These are phyloP conservation scores for Pestalotiopsis sp. DNA, from an alignment of 2,329 filamentous ascomycete genomes.

Conservation along the genomic window DNA sequence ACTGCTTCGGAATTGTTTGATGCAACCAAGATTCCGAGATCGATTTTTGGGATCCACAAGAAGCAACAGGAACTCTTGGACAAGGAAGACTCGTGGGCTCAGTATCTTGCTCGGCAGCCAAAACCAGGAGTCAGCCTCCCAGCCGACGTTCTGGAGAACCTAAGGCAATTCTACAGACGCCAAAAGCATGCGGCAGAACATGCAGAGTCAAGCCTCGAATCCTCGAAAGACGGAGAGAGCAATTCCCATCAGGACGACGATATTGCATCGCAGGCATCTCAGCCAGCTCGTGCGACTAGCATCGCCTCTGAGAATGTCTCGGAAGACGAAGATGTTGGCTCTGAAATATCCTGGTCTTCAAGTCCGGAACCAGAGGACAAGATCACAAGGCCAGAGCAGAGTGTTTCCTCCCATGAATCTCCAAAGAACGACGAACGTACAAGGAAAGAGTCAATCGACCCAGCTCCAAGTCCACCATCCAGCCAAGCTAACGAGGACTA, in stretches of 20 bases:
- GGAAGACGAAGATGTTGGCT: background rate
- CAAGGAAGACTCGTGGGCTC: conserved; percentile 40
- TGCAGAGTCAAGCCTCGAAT: background rate
- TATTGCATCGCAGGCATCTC: background rate
- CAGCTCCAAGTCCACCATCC: background rate
- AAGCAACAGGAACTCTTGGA: conserved; percentile 54
- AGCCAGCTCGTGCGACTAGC: background rate
- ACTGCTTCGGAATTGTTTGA: conserved; percentile 27
- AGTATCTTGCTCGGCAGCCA: conserved; percentile 20
- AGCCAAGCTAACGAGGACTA: background rate
- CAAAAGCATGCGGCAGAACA: conserved; percentile 14
- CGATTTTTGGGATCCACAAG: conserved; percentile 46
- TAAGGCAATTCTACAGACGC: conserved; percentile 24
- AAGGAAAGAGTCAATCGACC: background rate
- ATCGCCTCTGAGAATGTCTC: background rate
- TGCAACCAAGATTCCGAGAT: conserved; percentile 37
- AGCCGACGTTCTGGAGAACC: conserved; percentile 29
- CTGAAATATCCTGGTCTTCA: background rate
- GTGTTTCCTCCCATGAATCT: too few relatives aligned
- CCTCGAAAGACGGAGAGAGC: background rate
- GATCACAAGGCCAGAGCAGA: background rate
- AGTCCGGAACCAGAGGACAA: background rate
- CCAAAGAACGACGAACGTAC: too few relatives aligned
- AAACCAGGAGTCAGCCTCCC: conserved; percentile 36
- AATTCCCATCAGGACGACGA: background rate